Evolutionary conservation across 805 yeast genomes (phyloP), one percentile per base, ranked within the genome.

Genomic region (Monosporozyma unispora): DNA sequence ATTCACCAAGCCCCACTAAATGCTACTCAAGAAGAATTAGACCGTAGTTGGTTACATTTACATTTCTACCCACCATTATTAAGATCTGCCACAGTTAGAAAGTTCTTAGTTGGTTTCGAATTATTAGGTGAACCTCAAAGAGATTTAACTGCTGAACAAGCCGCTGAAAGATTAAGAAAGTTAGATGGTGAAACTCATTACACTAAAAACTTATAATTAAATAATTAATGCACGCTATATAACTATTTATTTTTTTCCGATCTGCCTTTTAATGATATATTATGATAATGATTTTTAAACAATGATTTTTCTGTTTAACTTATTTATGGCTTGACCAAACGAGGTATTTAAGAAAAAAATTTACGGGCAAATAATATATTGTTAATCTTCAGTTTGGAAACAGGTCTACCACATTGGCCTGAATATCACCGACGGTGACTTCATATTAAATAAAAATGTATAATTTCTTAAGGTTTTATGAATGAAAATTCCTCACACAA

Each of bases 61-160:
- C 88, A 84, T 64, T 84, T 84, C 67, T 84, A 84, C 61, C 90
- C 91, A 42, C 91, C 91, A 7, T 70, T 84, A 55, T 71, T 84
- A 56, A 73, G 90, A 52, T 78, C 84, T 9, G 88, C 91, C 16
- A 79, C 88, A 0, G 88, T 84, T 14, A 76, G 80, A 61, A 84
- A 84, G 67, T 84, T 84, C 67, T 71, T 82, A 58, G 91, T 84
- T 25, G 91, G 90, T 1, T 83, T 81, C 57, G 86, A 80, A 64
- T 59, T 72, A 64, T 73, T 80, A 67, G 84, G 83, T 27, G 84
- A 80, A 62, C 80, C 89, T 25, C 90, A 84, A 66, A 57, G 71
- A 54, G 66, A 67, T 50, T 57, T 66, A 49, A 59, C 67, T 3
- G 55, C 63, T 18, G 63, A 62, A 60, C 58, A 66, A 52, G 61